Percentiles rank a stretch among this genome's conserved stretches.
These are phyloP conservation scores for Mitragyna speciosa DNA, from an alignment of 257 asterid species.

Conservation along the genomic window DNA sequence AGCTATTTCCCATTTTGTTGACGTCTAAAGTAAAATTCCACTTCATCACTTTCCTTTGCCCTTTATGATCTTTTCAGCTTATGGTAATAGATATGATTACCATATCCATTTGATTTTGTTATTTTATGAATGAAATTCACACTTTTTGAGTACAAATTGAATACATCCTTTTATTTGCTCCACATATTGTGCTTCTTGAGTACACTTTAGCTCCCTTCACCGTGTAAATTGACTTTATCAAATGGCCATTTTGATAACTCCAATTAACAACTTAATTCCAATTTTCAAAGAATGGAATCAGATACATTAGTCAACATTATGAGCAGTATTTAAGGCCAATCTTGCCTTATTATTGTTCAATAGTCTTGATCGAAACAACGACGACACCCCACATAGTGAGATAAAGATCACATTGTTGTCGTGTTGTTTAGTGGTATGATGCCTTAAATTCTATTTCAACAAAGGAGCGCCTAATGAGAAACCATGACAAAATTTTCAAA, in stretches of 20 bases:
- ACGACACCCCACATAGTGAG: too few relatives aligned
- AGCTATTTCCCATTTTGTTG: neutral
- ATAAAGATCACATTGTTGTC: too few relatives aligned
- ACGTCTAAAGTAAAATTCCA: slow-evolving; percentile 3
- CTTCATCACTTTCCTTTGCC: neutral
- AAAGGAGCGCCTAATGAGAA: too few relatives aligned
- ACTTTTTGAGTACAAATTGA: neutral
- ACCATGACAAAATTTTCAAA: too few relatives aligned
- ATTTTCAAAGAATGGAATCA: too few relatives aligned
- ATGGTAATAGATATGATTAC: neutral
- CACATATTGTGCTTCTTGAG: neutral
- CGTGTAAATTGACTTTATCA: neutral
- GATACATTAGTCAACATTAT: neutral
- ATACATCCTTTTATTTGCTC: neutral
- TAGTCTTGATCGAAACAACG: too few relatives aligned
- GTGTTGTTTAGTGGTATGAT: too few relatives aligned
- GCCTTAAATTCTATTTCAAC: too few relatives aligned
- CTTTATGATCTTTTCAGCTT: neutral
- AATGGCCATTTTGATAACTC: neutral
- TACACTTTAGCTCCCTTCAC: neutral
- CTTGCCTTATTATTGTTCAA: too few relatives aligned
- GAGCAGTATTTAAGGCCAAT: neutral
- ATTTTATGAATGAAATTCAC: neutral
- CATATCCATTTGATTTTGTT: neutral
- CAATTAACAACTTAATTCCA: neutral